Evolutionary conservation across 192 early-diverging fungal species (phyloP).

Genomic region (Linnemannia hyalina): DNA sequence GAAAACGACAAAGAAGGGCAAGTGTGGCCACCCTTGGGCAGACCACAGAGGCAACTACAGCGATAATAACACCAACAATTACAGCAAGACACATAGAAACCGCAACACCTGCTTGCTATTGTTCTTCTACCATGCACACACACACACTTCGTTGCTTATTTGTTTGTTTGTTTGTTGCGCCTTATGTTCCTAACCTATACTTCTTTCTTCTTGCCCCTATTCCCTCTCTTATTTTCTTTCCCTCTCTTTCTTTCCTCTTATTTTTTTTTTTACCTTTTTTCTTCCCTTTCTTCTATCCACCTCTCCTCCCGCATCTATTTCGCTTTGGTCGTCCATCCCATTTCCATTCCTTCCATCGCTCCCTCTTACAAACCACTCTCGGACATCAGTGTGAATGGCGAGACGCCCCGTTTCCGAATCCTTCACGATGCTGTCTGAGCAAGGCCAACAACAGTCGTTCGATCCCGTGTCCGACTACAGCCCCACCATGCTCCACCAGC

Average conservation of each 20-base stretch:
- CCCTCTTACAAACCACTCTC: not conserved
- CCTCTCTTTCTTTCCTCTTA: not conserved
- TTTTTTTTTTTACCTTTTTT: not conserved
- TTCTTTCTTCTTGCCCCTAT: not conserved
- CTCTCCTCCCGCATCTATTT: no score
- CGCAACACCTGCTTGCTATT: not conserved
- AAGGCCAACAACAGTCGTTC: conserved; percentile 52
- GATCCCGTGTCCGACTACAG: conserved; percentile 51
- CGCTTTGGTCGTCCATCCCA: not conserved
- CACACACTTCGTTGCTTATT: not conserved
- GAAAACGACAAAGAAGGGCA: not conserved
- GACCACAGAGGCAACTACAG: not conserved
- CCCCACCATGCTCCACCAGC: conserved; percentile 49
- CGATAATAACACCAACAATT: not conserved
- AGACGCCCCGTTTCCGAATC: conserved; percentile 56
- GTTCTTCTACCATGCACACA: not conserved
- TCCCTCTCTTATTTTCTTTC: not conserved
- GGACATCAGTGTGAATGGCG: conserved; percentile 39
- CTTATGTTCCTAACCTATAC: not conserved
- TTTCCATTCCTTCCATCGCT: not conserved
- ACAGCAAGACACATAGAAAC: not conserved
- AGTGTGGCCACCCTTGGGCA: not conserved
- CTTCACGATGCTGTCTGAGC: conserved; percentile 54
- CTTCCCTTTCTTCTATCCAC: not conserved
- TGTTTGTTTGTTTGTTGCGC: not conserved